Percentiles rank a stretch among this genome's conserved stretches.
Conservation (phyloP, 495 filamentous ascomycete species). For the Penicillium paxilli region DNA sequence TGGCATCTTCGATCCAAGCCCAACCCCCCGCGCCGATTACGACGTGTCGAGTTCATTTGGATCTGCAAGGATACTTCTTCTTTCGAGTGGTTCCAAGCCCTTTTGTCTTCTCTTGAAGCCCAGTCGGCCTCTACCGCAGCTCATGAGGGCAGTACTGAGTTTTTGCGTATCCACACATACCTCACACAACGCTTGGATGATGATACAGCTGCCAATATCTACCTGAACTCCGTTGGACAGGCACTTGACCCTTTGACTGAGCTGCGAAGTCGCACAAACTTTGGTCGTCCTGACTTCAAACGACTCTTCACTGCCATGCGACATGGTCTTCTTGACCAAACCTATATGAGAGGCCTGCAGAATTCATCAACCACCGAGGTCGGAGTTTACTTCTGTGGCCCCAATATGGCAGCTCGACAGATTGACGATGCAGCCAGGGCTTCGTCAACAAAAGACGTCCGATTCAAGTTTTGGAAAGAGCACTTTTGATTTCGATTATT, state of each 20-base stretch:
- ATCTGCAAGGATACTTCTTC: conserved; percentile 94
- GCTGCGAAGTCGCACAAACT: conserved; percentile 86
- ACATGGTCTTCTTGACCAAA: conserved; percentile 79
- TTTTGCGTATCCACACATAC: conserved; percentile 97
- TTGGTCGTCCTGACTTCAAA: conserved; percentile 88
- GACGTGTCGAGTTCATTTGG: conserved; percentile 99
- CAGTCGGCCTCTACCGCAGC: conserved; percentile 72
- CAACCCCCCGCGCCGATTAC: conserved; percentile 81
- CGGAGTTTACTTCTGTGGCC: conserved; percentile 97
- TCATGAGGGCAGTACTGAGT: conserved; percentile 71
- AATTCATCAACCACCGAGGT: conserved; percentile 72
- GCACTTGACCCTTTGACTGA: conserved; percentile 90
- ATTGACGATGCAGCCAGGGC: conserved; percentile 78
- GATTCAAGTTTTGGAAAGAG: conserved; percentile 99
- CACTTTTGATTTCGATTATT: conserved; percentile 55
- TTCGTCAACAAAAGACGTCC: conserved; percentile 72
- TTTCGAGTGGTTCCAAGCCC: conserved; percentile 98
- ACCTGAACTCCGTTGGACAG: conserved; percentile 88
- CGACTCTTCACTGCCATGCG: conserved; percentile 83
- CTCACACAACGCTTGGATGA: conserved; percentile 90
- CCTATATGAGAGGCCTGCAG: conserved; percentile 81
- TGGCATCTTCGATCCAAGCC: conserved; percentile 89
- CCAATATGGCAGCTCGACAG: conserved; percentile 74
- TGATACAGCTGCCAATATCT: conserved; percentile 93
- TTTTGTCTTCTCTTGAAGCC: conserved; percentile 86